Evolutionary conservation across 2,329 filamentous ascomycete species (phyloP), one percentile per base, ranked within the genome.

Genomic region (Phoma herbarum): DNA sequence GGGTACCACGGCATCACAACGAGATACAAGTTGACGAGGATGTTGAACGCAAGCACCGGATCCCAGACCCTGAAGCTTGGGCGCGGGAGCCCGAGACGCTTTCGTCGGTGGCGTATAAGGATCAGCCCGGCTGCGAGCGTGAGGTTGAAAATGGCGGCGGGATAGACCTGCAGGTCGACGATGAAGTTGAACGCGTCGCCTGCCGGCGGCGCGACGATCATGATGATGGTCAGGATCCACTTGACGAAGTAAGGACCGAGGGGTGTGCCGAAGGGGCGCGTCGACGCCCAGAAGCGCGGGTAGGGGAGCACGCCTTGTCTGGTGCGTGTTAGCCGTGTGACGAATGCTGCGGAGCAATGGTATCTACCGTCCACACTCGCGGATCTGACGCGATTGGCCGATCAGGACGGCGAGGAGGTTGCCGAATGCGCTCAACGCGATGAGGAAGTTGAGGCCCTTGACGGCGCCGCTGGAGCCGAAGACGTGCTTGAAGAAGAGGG

Each of bases 1-100:
- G 88, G 89, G 62, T 87, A 89, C 89, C 88, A 91, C 0, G 89
- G 88, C 81, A 89, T 89, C 4, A 86, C 80, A 1, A 91, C 73
- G 44, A 90, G 76, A 58, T 86, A 91, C 0, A 87, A 55, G 50
- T 89, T 84, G 0, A 86, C 77, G 0, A 86, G 70, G 44, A 88
- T 82, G 47, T 83, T 86, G 73, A 91, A 89, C 8, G 83, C 66
- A 1, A 91, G 73, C 0, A 83, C 79, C 0, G 82, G 51, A 57
- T 86, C 71, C 87, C 87, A 91, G 0, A 86, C 83, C 7, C 77
- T 79, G 73, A 89, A 91, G 4, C 82, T 81, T 0, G 84, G 76
- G 0, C 68, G 65, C 0, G 79, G 80, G 3, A 87, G 72, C 3
- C 82, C 81, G 4, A 85, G 74, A 1, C 81, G 80, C 35, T 78